Base-by-base conservation (phyloP, 192 early-diverging fungal species). In the Entophlyctis helioformis region DNA sequence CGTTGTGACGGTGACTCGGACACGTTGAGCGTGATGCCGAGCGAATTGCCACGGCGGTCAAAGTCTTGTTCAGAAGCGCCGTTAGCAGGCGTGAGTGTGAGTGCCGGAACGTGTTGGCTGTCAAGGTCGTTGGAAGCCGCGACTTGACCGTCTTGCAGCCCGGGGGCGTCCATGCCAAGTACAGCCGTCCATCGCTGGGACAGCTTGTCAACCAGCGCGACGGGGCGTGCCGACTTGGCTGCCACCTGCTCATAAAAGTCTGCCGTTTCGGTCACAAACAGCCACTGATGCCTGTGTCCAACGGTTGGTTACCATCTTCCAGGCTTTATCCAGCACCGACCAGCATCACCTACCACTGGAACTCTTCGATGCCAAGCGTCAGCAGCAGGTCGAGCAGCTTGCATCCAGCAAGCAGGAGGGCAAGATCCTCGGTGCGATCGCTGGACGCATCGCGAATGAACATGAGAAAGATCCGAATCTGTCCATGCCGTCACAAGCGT, bases 351-450 rank as follows among this genome's bases (percentile, higher is more conserved):
- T 76, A 85, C 84, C 88, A 73, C 56, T 89, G 79, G 46, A 89
- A 91, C 26, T 80, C 74, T 26, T 85, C 84, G n/a, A 82, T 74
- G 39, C 80, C 82, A 5, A 95, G 72, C 9, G 84, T 66, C 51
- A 86, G 73, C 35, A 91, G 33, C 31, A 90, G 54, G 48, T 95
- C 91, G 33, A 95, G 52, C 53, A 90, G 86, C 59, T 91, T 95
- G 60, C 88, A 91, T 0, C 80, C 83, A 1, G 86, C 78, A 55
- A 94, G 53, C 32, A 87, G 83, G 13, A 86, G 60, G 33, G 74
- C 66, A 10, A 76, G 68, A 53, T 81, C 79, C 42, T 87, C 84
- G 5, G 66, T 57, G 12, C 71, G 57, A 24, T 78, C 75, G 8
- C 62, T 63, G 1, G 45, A 44, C 22, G 64, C 62, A 24, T 66